Evolutionary conservation across 345 rosid genomes (phyloP).

Genomic region (Citrus glauca): DNA sequence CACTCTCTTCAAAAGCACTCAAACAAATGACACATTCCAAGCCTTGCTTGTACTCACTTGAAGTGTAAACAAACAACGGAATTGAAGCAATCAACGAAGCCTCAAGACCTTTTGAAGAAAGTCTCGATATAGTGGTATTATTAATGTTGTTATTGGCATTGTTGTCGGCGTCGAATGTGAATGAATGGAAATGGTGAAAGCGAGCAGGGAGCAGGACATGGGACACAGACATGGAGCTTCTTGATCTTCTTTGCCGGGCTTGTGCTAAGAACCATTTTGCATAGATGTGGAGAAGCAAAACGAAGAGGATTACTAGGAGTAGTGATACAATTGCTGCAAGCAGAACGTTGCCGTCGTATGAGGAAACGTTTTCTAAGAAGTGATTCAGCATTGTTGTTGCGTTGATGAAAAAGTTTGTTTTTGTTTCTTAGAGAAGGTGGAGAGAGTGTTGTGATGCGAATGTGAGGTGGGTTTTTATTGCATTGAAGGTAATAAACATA

Average conservation of each 20-base stretch:
- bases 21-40: constrained; percentile 76
- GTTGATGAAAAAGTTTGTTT: background rate
- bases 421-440: background rate
- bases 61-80: constrained; percentile 55
- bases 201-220: constrained; percentile 29
- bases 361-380: constrained; percentile 43
- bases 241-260: constrained; percentile 28
- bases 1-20: constrained; percentile 54
- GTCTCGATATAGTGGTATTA: background rate
- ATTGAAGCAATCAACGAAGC: constrained; percentile 55
- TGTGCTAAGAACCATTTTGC: constrained; percentile 65
- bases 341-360: constrained; percentile 62
- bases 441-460: constrained; percentile 5
- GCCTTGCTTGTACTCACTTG: constrained; percentile 18
- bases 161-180: constrained; percentile 21
- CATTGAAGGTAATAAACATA: background rate
- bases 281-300: constrained; percentile 76
- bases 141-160: background rate
- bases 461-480: background rate
- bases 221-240: constrained; percentile 27
- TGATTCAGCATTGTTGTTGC: constrained; percentile 13
- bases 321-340: constrained; percentile 72
- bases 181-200: constrained; percentile 35
- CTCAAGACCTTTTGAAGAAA: constrained; percentile 54
- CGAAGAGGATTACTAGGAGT: constrained; percentile 70